Evolutionary conservation across 129 eudicot genomes (phyloP).

Genomic region (Centella asiatica): DNA sequence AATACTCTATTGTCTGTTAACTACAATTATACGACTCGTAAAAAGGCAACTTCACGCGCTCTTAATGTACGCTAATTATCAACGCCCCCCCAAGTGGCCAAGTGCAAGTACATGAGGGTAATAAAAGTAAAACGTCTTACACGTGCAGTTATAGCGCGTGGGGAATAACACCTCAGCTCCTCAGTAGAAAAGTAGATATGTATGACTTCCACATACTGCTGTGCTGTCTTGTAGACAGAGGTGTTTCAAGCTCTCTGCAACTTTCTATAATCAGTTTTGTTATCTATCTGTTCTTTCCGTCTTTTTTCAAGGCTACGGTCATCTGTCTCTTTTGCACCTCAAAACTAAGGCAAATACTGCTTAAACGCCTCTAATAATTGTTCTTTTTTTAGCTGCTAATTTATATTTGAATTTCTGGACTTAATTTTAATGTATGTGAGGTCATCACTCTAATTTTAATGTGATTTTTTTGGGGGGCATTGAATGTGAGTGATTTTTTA

Average conservation of each 20-base stretch:
- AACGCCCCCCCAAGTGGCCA: neutral
- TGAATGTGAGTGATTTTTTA: no score
- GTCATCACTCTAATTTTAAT: neutral
- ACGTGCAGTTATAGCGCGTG: conserved; percentile 37
- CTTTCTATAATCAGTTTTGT: conserved; percentile 36
- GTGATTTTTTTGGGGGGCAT: no score
- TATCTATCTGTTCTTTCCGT: conserved; percentile 22
- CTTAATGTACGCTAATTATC: neutral
- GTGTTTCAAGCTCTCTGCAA: conserved; percentile 35
- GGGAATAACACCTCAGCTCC: conserved; percentile 16
- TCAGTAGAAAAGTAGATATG: conserved; percentile 23
- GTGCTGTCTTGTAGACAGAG: conserved; percentile 27
- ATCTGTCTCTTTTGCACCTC: conserved; percentile 7
- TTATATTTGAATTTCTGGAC: conserved; percentile 5
- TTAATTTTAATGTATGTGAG: neutral
- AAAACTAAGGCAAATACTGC: neutral
- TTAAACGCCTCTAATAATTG: conserved; percentile 2
- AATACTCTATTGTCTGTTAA: conserved; percentile 5
- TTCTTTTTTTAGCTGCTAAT: conserved; percentile 6
- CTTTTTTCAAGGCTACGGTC: conserved; percentile 15
- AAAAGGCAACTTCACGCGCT: conserved; percentile 3
- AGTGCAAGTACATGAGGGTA: neutral
- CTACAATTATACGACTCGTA: neutral
- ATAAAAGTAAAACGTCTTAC: neutral
- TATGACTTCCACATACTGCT: conserved; percentile 35